phyloP scores from a whole-genome alignment of 2,329 filamentous ascomycete genomes.

The Fusarium anguioides region DNA sequence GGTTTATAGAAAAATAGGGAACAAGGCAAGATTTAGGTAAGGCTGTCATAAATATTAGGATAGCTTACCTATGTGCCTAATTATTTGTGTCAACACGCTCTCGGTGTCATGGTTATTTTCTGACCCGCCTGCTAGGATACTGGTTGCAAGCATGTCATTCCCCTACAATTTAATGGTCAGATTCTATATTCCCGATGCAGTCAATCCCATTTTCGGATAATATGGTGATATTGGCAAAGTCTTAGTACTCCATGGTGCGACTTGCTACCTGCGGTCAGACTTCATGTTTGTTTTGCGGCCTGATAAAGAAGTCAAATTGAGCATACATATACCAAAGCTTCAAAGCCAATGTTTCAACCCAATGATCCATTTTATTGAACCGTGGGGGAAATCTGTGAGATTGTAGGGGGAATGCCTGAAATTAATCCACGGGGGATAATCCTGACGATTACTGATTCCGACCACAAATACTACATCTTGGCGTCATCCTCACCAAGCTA shows the following conservation, averaged over 20 bases:
- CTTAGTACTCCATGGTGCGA: conserved; percentile 22
- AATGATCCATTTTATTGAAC: conserved; percentile 48
- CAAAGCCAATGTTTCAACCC: conserved; percentile 50
- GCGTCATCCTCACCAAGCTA: background rate
- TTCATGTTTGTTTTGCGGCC: conserved; percentile 52
- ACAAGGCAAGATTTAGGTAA: no score
- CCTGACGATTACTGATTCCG: background rate
- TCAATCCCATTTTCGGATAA: conserved; percentile 33
- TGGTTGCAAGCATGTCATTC: conserved; percentile 44
- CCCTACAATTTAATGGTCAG: conserved; percentile 6
- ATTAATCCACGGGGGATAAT: background rate
- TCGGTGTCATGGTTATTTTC: no score
- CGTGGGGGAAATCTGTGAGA: conserved; percentile 10
- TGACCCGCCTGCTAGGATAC: no score
- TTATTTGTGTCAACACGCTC: no score
- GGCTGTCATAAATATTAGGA: no score
- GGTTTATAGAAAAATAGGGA: no score
- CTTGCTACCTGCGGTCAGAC: conserved; percentile 50
- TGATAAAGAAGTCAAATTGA: conserved; percentile 49
- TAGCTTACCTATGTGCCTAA: no score
- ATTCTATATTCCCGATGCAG: conserved; percentile 39
- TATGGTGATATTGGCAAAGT: conserved; percentile 43
- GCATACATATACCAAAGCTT: conserved; percentile 45
- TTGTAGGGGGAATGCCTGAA: no score
- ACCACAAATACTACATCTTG: background rate